Evolutionary conservation across 345 rosid genomes (phyloP).

Genomic region (Cardamine resedifolia): DNA sequence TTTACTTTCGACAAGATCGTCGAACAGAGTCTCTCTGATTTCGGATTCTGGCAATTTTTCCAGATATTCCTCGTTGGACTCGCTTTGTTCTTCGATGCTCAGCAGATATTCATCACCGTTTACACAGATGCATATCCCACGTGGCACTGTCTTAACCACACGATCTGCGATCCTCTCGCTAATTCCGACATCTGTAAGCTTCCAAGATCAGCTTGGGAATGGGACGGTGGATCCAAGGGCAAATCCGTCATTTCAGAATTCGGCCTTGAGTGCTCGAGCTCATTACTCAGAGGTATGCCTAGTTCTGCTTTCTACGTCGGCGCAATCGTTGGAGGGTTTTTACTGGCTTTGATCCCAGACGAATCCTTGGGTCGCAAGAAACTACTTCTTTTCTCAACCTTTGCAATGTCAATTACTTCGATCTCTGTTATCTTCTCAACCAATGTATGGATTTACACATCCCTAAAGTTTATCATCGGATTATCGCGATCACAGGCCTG

Average conservation of each 20-base stretch:
- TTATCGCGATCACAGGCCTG: conserved; percentile 47
- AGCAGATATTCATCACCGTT: conserved; percentile 56
- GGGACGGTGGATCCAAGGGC: conserved; percentile 35
- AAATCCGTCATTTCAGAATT: conserved; percentile 49
- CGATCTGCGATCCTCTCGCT: conserved; percentile 15
- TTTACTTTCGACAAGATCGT: conserved; percentile 36
- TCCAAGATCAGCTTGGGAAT: conserved; percentile 40
- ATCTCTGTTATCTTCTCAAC: conserved; percentile 42
- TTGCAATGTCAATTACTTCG: conserved; percentile 48
- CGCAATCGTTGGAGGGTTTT: conserved; percentile 50
- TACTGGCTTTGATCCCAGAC: conserved; percentile 55
- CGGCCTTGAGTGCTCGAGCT: conserved; percentile 47
- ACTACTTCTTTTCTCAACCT: conserved; percentile 44
- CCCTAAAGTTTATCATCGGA: conserved; percentile 46
- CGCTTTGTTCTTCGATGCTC: conserved; percentile 57
- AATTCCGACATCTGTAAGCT: conserved; percentile 40
- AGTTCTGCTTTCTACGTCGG: conserved; percentile 65
- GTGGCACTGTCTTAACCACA: conserved; percentile 47
- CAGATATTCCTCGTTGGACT: conserved; percentile 56
- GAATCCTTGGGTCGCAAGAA: conserved; percentile 66
- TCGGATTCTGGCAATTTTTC: conserved; percentile 40
- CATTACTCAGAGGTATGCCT: conserved; percentile 49
- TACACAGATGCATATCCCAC: conserved; percentile 52
- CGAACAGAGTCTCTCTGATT: conserved; percentile 40
- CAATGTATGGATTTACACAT: conserved; percentile 49